These are phyloP conservation scores for Beta corolliflora DNA, from an alignment of 179 eudicot genomes.

Conservation along the genomic window DNA sequence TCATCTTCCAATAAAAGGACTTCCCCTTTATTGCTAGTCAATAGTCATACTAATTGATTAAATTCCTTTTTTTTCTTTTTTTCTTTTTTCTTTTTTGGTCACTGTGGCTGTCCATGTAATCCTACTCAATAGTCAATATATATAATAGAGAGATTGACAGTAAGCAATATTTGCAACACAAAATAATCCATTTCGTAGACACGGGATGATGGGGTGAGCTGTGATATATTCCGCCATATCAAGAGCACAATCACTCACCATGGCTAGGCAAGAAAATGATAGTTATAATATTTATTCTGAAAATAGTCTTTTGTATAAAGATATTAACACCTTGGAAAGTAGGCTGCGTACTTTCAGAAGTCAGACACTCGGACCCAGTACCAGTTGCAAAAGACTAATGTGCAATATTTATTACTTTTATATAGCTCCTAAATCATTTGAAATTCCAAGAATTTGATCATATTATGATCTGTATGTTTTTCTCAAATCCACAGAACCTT, in stretches of 20 bases:
- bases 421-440: not conserved
- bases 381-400: not conserved
- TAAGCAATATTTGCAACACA: not conserved
- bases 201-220: not conserved
- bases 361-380: not conserved
- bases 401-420: not conserved
- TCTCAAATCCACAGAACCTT: not conserved
- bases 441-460: not conserved
- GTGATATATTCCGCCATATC: not conserved
- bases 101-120: not conserved
- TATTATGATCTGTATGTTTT: not conserved
- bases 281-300: not conserved
- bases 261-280: not conserved
- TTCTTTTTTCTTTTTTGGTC: not conserved
- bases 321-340: not conserved
- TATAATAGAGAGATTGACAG: not conserved
- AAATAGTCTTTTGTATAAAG: not conserved
- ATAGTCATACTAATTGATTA: too few relatives aligned
- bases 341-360: not conserved
- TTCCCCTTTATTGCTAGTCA: not conserved
- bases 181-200: not conserved
- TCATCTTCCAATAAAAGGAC: not conserved
- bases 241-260: conserved; percentile 11
- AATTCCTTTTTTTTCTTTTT: not conserved
- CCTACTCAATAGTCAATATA: not conserved